These are phyloP conservation scores for Bertia moriformis DNA, from an alignment of 2,329 filamentous ascomycete species.

Conservation along the genomic window DNA sequence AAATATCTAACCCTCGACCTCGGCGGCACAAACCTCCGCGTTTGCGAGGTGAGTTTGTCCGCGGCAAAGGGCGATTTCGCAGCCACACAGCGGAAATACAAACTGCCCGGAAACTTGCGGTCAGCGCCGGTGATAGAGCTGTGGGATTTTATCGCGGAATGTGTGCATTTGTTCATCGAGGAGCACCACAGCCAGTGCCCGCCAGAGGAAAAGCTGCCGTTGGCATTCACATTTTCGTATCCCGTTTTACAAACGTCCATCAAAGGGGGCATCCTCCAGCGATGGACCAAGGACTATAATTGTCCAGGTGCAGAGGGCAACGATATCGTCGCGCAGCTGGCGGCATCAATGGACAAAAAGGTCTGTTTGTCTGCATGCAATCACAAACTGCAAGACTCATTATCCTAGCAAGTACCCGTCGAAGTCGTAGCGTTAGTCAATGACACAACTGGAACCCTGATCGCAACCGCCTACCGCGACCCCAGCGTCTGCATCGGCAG, in stretches of 20 bases:
- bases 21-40: slow-evolving; percentile 52
- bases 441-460: slow-evolving; percentile 63
- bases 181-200: slow-evolving; percentile 31
- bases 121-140: slow-evolving; percentile 42
- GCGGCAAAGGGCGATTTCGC: slow-evolving; percentile 44
- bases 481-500: slow-evolving; percentile 57
- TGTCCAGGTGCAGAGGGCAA: slow-evolving; percentile 50
- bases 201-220: slow-evolving; percentile 23
- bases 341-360: slow-evolving; percentile 36
- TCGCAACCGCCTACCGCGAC: slow-evolving; percentile 62
- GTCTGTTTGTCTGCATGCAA: slow-evolving; percentile 13
- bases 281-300: slow-evolving; percentile 57
- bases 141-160: slow-evolving; percentile 52
- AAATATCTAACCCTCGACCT: slow-evolving; percentile 50
- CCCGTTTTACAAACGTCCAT: slow-evolving; percentile 50
- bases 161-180: slow-evolving; percentile 46
- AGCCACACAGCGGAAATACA: slow-evolving; percentile 52
- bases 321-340: slow-evolving; percentile 46
- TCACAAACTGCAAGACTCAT: background rate
- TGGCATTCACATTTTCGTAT: slow-evolving; percentile 56
- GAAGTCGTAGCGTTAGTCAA: slow-evolving; percentile 62
- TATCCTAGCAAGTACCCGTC: slow-evolving; percentile 44
- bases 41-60: slow-evolving; percentile 46
- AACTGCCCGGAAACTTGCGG: slow-evolving; percentile 46
- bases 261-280: slow-evolving; percentile 50